Base-by-base conservation (phyloP, 2,329 filamentous ascomycete species). In the Dactylellina haptotyla region DNA sequence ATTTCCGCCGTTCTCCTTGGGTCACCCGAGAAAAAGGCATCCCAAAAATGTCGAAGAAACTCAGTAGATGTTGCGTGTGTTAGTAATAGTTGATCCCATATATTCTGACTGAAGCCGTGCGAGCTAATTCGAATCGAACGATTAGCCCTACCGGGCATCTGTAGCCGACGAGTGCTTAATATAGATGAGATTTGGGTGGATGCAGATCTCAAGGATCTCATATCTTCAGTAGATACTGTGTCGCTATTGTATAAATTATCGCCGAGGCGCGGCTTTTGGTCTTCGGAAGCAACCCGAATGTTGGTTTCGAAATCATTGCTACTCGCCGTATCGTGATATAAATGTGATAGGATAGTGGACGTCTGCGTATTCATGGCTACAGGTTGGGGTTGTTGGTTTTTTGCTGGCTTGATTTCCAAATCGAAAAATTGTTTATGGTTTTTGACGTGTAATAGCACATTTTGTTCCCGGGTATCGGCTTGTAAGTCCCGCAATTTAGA, bases 41-140 rank as follows among this genome's bases (percentile, higher is more conserved):
- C 86, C 94, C 94, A 99, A 83, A 99, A 99, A 80, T 98, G 96
- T 78, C 94, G 91, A n/a, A 99, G 83, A 78, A 98, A 99, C 79
- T 99, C 95, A 37, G 91, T 90, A 0, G 92, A 96, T 0, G 95
- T 99, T 59, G 93, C 93, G 80, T 98, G 93, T 0, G 94, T 97
- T 63, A 90, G 84, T 10, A 83, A 84, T n/a, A 91, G 79, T 16
- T 85, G 85, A 76, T 90, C 88, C 76, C 87, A 88, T 1, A 88
- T 82, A 1, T 80, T 77, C 6, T 81, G 76, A 0, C 85, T 83
- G 14, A 87, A 80, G 2, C 84, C 85, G 30, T 81, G 82, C 1
- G 82, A 20, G n/a, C 45, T 34, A 25, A 18, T 20, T 18, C 82
- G 30, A 79, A 46, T 12, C 61, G 43, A 59, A 62, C 81, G 79